Evolutionary conservation across 495 filamentous ascomycete genomes (phyloP), one percentile per base, ranked within the genome.

Genomic region (Hypoxylon subgilvum): DNA sequence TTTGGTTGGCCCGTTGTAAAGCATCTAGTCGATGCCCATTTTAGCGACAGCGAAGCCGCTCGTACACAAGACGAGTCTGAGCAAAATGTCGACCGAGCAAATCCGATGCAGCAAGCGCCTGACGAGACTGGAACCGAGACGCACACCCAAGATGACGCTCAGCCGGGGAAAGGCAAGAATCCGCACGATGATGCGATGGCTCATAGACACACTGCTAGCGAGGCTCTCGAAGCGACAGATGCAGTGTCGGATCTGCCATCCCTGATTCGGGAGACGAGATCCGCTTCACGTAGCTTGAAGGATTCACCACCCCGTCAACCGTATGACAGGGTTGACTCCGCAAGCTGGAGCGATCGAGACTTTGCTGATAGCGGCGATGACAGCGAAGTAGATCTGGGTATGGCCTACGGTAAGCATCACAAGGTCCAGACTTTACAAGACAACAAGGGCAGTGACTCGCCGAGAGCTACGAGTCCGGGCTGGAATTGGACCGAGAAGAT

Each of bases 1-100:
- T 96, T 96, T 66, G 94, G 94, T 2, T 98, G 94, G 94, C 92
- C 93, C 0, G 94, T 98, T 4, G 79, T 97, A 39, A 89, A 96
- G 68, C 94, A 98, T 69, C 74, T 97, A 1, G 89, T 92, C 36
- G 92, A 97, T 66, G 91, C 90, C 0, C 94, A 98, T 66, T 98
- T 98, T 65, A 86, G 84, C 35, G 84, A 90, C 60, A 82, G 79
- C 0, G 82, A 82, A 30, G 71, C 76, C 2, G 83, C 86, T 2
- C 76, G 72, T 17, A 82, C 77, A 1, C 74, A 82, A 2, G 90
- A 92, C 63, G 82, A 83, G 17, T 50, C 70, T 6, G 76, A 79
- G 63, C 46, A 52, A 14, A 66, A 61, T 10, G 46, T 30, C 16
- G 79, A 83, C 59, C 68, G 74, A 8, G 77, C 79, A 1, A 79